Conservation (phyloP, 1,284 basidiomycete genomes). For the Leccinum angustisporum region DNA sequence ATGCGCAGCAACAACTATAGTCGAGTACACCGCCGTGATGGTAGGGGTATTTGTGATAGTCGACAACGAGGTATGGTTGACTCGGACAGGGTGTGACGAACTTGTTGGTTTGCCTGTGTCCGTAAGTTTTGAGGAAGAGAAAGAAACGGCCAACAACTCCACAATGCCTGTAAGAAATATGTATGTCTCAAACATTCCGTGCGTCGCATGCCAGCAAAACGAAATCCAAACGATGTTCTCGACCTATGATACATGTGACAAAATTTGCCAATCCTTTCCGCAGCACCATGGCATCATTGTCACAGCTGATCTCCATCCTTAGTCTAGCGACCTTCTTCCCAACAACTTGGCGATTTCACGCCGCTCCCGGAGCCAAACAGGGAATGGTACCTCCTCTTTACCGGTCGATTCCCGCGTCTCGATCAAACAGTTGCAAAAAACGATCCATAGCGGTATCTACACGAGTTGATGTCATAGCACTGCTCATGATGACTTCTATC, state of each 20-base stretch:
- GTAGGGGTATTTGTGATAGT: slow-evolving; percentile 5
- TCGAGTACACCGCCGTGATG: slow-evolving; percentile 14
- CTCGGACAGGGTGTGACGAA: background rate
- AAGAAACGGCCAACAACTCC: background rate
- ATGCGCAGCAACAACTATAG: slow-evolving; percentile 20
- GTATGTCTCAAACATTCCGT: background rate
- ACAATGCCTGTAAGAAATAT: background rate
- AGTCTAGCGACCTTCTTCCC: slow-evolving; percentile 74
- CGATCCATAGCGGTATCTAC: slow-evolving; percentile 89
- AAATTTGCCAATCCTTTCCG: background rate
- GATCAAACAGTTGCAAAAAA: slow-evolving; percentile 94
- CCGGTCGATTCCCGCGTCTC: slow-evolving; percentile 59
- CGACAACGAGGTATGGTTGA: background rate
- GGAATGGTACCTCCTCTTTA: slow-evolving; percentile 60
- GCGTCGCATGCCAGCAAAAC: background rate
- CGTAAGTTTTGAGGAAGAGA: background rate
- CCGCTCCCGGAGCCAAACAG: slow-evolving; percentile 79
- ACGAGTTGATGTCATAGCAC: slow-evolving; percentile 1
- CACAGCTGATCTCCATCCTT: slow-evolving; percentile 6
- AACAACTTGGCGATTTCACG: slow-evolving; percentile 84
- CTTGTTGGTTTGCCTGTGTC: background rate
- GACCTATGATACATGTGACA: background rate
- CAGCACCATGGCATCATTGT: background rate
- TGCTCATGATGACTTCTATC: slow-evolving; percentile 6
- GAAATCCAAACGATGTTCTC: background rate